phyloP scores from a whole-genome alignment of 2,329 filamentous ascomycete species.

The Penicillium palitans region DNA sequence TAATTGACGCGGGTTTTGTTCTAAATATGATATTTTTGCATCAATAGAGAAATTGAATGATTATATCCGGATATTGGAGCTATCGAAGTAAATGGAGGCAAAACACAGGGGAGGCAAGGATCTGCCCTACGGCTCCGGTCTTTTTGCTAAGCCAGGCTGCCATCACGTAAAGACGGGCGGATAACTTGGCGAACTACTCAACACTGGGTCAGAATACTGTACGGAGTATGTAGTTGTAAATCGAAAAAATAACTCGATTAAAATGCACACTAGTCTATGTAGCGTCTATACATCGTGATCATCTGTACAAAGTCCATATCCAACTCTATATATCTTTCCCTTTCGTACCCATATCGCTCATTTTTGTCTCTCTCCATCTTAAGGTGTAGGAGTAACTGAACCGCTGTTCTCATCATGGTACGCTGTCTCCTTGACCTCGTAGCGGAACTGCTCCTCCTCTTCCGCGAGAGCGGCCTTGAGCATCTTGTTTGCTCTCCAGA shows the following conservation, averaged over 20 bases:
- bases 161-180: too few relatives aligned
- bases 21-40: too few relatives aligned
- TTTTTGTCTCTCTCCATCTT: background rate
- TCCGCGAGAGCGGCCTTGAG: conserved; percentile 37
- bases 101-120: background rate
- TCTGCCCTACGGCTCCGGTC: too few relatives aligned
- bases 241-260: background rate
- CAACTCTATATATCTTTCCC: background rate
- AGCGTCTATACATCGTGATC: conserved; percentile 1
- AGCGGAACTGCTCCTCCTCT: conserved; percentile 40
- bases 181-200: background rate
- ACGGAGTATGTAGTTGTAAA: background rate
- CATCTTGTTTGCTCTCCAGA: conserved; percentile 38
- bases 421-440: conserved; percentile 28
- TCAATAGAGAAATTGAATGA: background rate
- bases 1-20: background rate
- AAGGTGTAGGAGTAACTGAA: background rate
- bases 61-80: background rate
- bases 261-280: background rate
- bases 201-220: background rate
- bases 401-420: conserved; percentile 21
- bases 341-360: background rate
- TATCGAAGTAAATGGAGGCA: background rate
- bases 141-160: too few relatives aligned
- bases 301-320: background rate